A percentile compares a stretch with the other conserved stretches of the same genome.
phyloP scores from a whole-genome alignment of 768 basidiomycete species.

The Scleroderma citrinum region DNA sequence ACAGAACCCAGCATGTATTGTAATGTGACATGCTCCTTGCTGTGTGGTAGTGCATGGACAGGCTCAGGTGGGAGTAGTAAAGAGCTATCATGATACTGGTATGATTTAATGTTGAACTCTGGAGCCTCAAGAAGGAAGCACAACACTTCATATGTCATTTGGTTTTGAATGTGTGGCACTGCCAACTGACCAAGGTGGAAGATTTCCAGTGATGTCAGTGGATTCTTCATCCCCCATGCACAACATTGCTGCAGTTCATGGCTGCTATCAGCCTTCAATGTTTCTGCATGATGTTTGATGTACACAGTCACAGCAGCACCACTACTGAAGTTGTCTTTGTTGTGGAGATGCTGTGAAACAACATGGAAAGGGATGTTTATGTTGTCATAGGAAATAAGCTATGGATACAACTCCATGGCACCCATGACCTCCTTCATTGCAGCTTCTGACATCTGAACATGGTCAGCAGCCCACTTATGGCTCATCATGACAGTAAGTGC shows the following conservation, averaged over 20 bases:
- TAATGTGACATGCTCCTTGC: too few relatives aligned
- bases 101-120: too few relatives aligned
- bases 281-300: constrained; percentile 3
- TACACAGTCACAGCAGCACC: constrained; percentile 31
- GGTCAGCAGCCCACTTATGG: constrained; percentile 18
- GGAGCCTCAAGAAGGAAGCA: too few relatives aligned
- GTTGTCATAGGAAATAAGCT: constrained; percentile 34
- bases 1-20: too few relatives aligned
- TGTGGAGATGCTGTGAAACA: constrained; percentile 33
- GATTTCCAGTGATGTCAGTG: neutral
- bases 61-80: too few relatives aligned
- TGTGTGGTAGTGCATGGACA: too few relatives aligned
- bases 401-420: constrained; percentile 22
- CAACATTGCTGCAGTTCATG: neutral
- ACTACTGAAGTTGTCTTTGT: constrained; percentile 28
- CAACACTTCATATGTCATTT: too few relatives aligned
- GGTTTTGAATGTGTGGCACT: too few relatives aligned
- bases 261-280: neutral
- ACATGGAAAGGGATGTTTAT: constrained; percentile 30
- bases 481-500: constrained; percentile 18
- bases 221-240: constrained; percentile 7
- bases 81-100: too few relatives aligned
- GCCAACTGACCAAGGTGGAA: too few relatives aligned
- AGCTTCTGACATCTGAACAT: constrained; percentile 5
- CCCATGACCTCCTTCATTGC: constrained; percentile 20